Conservation (phyloP, 2,329 filamentous ascomycete genomes). For the Penicillium corylophilum region DNA sequence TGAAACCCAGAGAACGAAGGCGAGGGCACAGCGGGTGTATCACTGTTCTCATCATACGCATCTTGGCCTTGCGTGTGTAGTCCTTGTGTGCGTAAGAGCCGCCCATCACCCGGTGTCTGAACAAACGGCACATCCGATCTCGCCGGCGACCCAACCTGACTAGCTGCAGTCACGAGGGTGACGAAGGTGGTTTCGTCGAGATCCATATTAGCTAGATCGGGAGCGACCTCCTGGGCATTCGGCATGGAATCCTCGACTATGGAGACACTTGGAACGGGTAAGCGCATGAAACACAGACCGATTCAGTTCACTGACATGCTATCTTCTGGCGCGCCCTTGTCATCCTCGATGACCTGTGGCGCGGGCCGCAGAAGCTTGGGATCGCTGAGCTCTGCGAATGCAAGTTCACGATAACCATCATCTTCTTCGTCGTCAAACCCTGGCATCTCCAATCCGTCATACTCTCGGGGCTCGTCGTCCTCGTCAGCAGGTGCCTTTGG, state of each 20-base stretch:
- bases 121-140: slow-evolving; percentile 9
- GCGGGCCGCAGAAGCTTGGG: slow-evolving; percentile 61
- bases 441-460: slow-evolving; percentile 75
- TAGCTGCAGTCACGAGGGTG: slow-evolving; percentile 18
- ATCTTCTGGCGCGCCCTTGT: slow-evolving; percentile 25
- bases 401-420: slow-evolving; percentile 61
- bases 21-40: slow-evolving; percentile 18
- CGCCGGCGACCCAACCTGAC: slow-evolving; percentile 7
- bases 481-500: slow-evolving; percentile 61
- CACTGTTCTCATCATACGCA: slow-evolving; percentile 14
- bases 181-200: slow-evolving; percentile 23
- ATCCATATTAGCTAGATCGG: slow-evolving; percentile 13
- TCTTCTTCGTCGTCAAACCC: slow-evolving; percentile 59
- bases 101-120: slow-evolving; percentile 11
- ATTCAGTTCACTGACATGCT: slow-evolving; percentile 42
- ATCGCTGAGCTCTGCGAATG: slow-evolving; percentile 65
- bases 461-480: slow-evolving; percentile 68
- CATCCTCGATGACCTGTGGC: slow-evolving; percentile 20
- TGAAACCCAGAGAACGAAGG: slow-evolving; percentile 24
- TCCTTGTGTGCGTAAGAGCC: slow-evolving; percentile 5
- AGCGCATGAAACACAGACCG: slow-evolving; percentile 27
- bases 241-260: slow-evolving; percentile 28
- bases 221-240: slow-evolving; percentile 12
- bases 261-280: slow-evolving; percentile 30
- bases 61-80: slow-evolving; percentile 9